These are phyloP conservation scores for Gardenia jasminoides DNA, from an alignment of 257 asterid species.

Conservation along the genomic window DNA sequence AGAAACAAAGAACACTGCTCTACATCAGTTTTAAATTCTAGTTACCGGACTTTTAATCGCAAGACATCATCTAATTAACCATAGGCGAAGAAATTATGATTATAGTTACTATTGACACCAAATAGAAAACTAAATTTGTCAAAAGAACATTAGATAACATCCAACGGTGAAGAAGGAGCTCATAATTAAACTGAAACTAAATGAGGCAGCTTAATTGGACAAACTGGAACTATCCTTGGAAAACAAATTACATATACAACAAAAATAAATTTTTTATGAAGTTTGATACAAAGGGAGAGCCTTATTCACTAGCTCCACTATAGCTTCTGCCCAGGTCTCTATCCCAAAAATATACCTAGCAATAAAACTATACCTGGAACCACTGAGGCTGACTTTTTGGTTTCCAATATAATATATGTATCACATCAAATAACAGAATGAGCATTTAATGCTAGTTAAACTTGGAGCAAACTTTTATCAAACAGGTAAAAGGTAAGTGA, in stretches of 20 bases:
- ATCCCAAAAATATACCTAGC: no score
- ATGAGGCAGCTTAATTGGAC: background rate
- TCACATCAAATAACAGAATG: no score
- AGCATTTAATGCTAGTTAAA: background rate
- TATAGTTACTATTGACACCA: background rate
- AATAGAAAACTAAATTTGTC: background rate
- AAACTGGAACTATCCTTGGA: no score
- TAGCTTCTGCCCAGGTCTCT: background rate
- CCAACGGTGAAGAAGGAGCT: background rate
- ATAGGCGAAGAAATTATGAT: background rate
- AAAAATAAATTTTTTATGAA: background rate
- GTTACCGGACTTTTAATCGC: background rate
- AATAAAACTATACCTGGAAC: background rate
- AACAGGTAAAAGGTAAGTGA: background rate
- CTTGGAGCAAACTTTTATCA: background rate
- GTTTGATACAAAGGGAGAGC: background rate
- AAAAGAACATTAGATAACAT: background rate
- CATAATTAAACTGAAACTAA: background rate
- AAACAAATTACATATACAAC: background rate
- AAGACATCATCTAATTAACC: background rate
- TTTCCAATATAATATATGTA: background rate
- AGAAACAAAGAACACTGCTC: background rate
- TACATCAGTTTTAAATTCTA: background rate
- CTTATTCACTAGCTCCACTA: background rate
- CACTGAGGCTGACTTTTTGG: background rate